phyloP scores from a whole-genome alignment of 805 yeast genomes.

The Metschnikowia bowlesiae region DNA sequence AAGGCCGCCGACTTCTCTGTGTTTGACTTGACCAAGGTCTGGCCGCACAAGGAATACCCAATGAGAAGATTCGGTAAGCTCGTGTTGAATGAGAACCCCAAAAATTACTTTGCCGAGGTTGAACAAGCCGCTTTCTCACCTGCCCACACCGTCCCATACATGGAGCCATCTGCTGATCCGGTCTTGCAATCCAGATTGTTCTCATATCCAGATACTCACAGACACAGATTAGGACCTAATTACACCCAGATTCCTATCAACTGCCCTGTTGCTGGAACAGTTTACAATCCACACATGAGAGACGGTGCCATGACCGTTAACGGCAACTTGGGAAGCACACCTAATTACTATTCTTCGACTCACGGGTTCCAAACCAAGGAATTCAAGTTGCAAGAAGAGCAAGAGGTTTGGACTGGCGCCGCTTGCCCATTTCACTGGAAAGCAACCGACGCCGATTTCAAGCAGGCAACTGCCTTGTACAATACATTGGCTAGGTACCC shows the following conservation, averaged over 20 bases:
- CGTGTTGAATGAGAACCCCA: conserved; percentile 75
- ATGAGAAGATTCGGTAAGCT: conserved; percentile 80
- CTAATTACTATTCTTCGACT: conserved; percentile 65
- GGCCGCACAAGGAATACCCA: conserved; percentile 89
- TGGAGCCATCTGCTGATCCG: conserved; percentile 80
- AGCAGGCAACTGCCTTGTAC: conserved; percentile 75
- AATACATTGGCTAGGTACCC: conserved; percentile 70
- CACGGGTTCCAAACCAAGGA: conserved; percentile 46
- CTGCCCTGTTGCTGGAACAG: conserved; percentile 56
- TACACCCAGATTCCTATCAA: conserved; percentile 86
- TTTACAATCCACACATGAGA: conserved; percentile 64
- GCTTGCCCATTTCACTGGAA: conserved; percentile 88
- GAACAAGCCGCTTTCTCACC: conserved; percentile 87
- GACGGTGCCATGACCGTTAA: conserved; percentile 70
- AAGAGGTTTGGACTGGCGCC: conserved; percentile 78
- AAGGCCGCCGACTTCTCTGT: conserved; percentile 73
- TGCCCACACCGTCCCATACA: conserved; percentile 78
- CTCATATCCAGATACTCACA: conserved; percentile 81
- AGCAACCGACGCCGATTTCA: conserved; percentile 66
- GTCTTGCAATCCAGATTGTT: conserved; percentile 77
- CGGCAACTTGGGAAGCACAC: conserved; percentile 69
- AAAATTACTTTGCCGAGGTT: conserved; percentile 81
- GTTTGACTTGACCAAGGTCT: conserved; percentile 85
- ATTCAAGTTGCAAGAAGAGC: conserved; percentile 54
- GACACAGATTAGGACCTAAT: conserved; percentile 75